Base-by-base conservation (phyloP, 2,329 filamentous ascomycete genomes). In the Fusarium chlamydosporum region DNA sequence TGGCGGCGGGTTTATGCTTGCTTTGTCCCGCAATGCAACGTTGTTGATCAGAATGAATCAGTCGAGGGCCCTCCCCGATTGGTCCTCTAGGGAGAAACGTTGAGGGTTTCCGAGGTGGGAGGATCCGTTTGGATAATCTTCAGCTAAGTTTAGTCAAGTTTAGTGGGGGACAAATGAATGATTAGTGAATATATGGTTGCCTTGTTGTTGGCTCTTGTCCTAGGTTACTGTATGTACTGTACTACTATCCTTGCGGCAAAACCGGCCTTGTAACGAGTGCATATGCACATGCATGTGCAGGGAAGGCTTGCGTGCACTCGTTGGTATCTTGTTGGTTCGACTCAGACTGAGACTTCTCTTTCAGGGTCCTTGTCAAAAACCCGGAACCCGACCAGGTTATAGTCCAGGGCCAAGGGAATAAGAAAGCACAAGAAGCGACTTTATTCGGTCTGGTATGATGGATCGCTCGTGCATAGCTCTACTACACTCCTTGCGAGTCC, bases 251-350 rank as follows among this genome's bases (percentile, higher is more conserved):
- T 29, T 40, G 46, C 10, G 29, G 29, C 3, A 29, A 29, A 29
- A 9, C 29, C 10, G 29, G 29, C 31, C 41, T 29, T 37, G 38
- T 26, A 41, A 41, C 38, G 26, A 47, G 37, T 48, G 50, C 46
- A 56, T 37, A 58, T 29, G 37, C 50, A n/a, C 43, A 34, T 48
- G 50, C 46, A 67, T 18, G 23, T 55, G 54, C 56, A 33, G 53
- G 55, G 41, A 23, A 40, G 40, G 43, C 46, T 41, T 54, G 29
- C 29, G 29, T 29, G 7, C 29, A 29, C 29, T 29, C 8, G 29
- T 29, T 29, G 29, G 29, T 11, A 65, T 65, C 56, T 46, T 45
- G 55, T 51, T 47, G 48, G 54, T 42, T 26, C 23, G 5, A 41
- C 8, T 26, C 38, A 26, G 27, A 48, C 31, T 56, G 35, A 42